Conservation (phyloP, 768 basidiomycete genomes). For the Boletus rubroflammeus region DNA sequence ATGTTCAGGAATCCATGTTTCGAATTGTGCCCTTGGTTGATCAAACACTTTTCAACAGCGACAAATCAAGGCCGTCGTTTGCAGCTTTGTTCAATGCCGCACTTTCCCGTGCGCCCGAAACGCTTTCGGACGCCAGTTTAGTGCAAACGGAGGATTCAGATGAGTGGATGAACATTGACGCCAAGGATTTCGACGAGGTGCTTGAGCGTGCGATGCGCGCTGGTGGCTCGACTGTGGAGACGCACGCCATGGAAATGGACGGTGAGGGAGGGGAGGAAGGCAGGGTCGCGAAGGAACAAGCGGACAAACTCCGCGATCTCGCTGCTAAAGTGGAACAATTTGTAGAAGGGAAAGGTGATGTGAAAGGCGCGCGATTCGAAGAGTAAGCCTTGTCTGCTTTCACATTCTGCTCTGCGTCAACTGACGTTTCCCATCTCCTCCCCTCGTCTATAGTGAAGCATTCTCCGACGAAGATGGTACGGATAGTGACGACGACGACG, state of each 20-base stretch:
- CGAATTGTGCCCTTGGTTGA: slow-evolving; percentile 1
- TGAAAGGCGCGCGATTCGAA: slow-evolving; percentile 85
- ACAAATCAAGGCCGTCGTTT: slow-evolving; percentile 70
- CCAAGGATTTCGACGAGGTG: slow-evolving; percentile 71
- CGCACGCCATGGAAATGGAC: slow-evolving; percentile 52
- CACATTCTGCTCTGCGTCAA: not conserved
- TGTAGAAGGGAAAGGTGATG: slow-evolving; percentile 82
- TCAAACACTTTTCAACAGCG: slow-evolving; percentile 31
- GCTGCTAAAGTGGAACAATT: slow-evolving; percentile 88
- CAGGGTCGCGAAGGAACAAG: slow-evolving; percentile 57
- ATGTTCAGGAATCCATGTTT: slow-evolving; percentile 28
- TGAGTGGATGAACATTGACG: slow-evolving; percentile 82
- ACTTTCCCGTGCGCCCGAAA: slow-evolving; percentile 41
- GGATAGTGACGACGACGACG: slow-evolving; percentile 18
- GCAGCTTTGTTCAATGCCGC: slow-evolving; percentile 67
- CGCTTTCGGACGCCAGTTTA: slow-evolving; percentile 13
- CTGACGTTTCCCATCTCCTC: not conserved
- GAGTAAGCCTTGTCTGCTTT: slow-evolving; percentile 57
- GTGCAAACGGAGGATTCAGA: slow-evolving; percentile 63
- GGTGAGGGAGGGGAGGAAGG: slow-evolving; percentile 33
- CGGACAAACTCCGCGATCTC: slow-evolving; percentile 65
- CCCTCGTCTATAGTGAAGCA: slow-evolving; percentile 46
- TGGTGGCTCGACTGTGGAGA: slow-evolving; percentile 10
- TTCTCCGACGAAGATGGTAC: slow-evolving; percentile 60
- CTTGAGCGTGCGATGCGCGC: slow-evolving; percentile 43